Percentiles rank a stretch among this genome's conserved stretches.
phyloP scores from a whole-genome alignment of 2,329 filamentous ascomycete genomes.

The Arthroderma uncinatum region DNA sequence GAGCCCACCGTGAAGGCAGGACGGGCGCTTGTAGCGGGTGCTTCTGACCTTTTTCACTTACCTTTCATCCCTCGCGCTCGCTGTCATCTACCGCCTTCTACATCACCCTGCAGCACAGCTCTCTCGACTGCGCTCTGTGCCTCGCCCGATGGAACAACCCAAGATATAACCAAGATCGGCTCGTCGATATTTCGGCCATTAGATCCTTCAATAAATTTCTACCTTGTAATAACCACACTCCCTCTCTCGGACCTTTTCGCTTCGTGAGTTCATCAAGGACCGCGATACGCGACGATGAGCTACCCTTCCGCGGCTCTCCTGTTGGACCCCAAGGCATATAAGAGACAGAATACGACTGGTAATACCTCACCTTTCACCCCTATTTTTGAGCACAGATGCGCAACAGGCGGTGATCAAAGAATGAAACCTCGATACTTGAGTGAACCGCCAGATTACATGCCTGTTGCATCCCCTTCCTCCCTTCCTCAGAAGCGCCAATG shows the following conservation, averaged over 20 bases:
- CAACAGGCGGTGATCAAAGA: background rate
- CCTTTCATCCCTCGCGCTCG: background rate
- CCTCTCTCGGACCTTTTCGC: background rate
- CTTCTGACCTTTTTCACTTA: background rate
- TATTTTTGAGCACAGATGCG: background rate
- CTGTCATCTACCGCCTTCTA: background rate
- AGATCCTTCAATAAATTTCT: background rate
- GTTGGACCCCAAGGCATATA: slow-evolving; percentile 34
- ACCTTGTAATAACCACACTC: no score
- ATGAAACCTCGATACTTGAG: background rate
- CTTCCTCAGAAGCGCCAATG: background rate
- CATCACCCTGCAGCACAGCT: background rate
- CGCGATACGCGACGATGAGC: slow-evolving; percentile 8
- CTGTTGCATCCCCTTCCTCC: background rate
- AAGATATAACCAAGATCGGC: background rate
- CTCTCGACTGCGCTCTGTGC: background rate
- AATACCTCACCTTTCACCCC: slow-evolving; percentile 4
- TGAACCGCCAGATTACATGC: background rate
- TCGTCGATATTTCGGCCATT: background rate
- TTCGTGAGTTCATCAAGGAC: background rate
- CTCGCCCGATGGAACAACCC: background rate
- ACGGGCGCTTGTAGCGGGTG: background rate
- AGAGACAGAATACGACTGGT: slow-evolving; percentile 21
- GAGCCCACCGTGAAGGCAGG: background rate
- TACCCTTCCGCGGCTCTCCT: slow-evolving; percentile 33